Percentiles rank a stretch among this genome's conserved stretches.
These are phyloP conservation scores for Cudoniella acicularis DNA, from an alignment of 495 filamentous ascomycete species.

Conservation along the genomic window DNA sequence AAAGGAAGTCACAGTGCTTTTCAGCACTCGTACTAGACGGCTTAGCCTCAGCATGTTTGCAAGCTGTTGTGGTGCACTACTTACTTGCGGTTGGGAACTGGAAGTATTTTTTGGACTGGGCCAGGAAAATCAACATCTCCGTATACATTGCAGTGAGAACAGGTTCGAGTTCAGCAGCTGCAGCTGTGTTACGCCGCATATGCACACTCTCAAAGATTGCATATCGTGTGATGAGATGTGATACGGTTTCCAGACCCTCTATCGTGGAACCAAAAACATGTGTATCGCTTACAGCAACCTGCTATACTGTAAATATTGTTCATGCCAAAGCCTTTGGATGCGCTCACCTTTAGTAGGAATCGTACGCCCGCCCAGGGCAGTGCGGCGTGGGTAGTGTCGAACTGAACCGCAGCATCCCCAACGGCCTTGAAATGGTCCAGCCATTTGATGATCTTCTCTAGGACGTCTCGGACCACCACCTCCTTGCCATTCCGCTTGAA, in stretches of 20 bases:
- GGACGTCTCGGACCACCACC: constrained; percentile 24
- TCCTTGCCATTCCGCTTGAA: constrained; percentile 1
- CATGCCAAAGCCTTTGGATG: neutral
- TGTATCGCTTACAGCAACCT: neutral
- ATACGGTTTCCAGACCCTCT: neutral
- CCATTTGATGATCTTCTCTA: constrained; percentile 25
- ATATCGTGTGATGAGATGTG: neutral
- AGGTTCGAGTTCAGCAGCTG: neutral
- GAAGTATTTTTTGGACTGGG: too few relatives aligned
- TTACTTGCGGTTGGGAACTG: too few relatives aligned
- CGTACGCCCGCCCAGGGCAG: constrained; percentile 33
- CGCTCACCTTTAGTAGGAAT: constrained; percentile 17
- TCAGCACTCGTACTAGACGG: too few relatives aligned
- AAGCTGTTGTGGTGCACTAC: too few relatives aligned
- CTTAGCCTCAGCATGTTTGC: too few relatives aligned
- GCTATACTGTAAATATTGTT: neutral
- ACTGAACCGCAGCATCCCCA: constrained; percentile 30
- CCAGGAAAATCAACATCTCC: too few relatives aligned
- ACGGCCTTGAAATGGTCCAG: constrained; percentile 26
- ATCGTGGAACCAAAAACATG: neutral
- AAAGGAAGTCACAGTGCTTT: too few relatives aligned
- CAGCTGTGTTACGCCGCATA: too few relatives aligned
- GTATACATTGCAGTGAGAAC: neutral
- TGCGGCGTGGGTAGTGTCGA: constrained; percentile 29
- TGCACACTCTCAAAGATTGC: neutral